Evolutionary conservation across 768 basidiomycete species (phyloP), one percentile per base, ranked within the genome.

Genomic region (Suillus discolor): DNA sequence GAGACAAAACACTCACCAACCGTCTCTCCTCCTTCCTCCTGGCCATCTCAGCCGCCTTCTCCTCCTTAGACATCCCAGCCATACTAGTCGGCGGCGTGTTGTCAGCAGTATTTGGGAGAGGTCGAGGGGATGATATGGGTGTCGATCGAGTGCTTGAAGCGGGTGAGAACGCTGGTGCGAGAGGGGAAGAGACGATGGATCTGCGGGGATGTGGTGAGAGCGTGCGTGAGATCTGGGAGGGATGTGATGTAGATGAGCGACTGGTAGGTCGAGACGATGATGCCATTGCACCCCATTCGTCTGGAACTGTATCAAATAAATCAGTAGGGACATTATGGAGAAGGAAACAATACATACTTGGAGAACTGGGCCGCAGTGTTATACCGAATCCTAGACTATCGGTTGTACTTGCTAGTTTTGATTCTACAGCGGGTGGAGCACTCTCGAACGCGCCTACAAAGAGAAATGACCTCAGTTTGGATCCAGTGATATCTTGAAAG

Each of bases 1-100:
- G 3, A 3, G 31, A 16, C 63, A 18, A 49, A 39, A 39, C 20
- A 77, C 85, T 23, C 62, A 94, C 94, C 81, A 93, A 88, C 75
- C 91, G 95, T 54, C 97, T 81, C 75, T 98, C 97, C 75, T 98
- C 96, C 73, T 96, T 91, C 66, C 96, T 83, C 68, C 91, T 82
- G 9, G 91, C 91, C 89, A 98, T 91, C 80, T 97, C 94, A n/a
- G 88, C 89, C 2, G 93, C 93, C 76, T 92, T 97, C 70, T 96
- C 95, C 76, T 97, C 97, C 75, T 95, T 97, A 34, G 86, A 84
- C 84, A 94, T 81, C 0, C 79, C 80, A 1, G 75, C 77, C 34
- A 84, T 77, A 63, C 82, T 79, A 61, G 66, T 71, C 4, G 65
- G 23, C 4, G 53, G 64, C 11, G 68, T 44, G 44, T 73, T 65